phyloP scores from a whole-genome alignment of 305 asterid genomes.

The Fraxinus albicans region DNA sequence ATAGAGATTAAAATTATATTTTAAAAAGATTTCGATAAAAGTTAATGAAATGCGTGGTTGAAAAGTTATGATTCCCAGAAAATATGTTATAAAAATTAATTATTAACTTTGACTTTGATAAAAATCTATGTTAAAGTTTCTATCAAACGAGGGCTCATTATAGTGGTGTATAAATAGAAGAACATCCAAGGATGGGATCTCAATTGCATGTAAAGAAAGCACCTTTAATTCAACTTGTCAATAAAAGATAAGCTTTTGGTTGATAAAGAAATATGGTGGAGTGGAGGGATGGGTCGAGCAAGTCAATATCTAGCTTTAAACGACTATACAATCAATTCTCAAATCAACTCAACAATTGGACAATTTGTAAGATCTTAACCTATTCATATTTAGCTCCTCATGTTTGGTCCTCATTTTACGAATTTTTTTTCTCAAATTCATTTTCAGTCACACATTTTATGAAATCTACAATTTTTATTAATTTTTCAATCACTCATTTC shows the following conservation, averaged over 20 bases:
- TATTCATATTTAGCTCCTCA: not conserved
- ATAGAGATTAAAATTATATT: no score
- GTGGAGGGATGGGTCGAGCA: not conserved
- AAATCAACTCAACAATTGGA: slow-evolving; percentile 8
- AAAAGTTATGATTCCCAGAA: no score
- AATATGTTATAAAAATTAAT: no score
- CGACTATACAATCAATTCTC: not conserved
- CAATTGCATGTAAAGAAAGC: not conserved
- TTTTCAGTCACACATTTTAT: no score
- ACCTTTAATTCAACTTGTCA: not conserved
- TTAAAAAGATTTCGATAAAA: no score
- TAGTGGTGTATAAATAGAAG: not conserved
- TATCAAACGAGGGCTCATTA: not conserved
- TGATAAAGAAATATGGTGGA: not conserved
- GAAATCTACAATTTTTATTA: no score
- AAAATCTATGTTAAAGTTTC: no score
- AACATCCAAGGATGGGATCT: not conserved
- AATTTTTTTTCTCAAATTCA: not conserved
- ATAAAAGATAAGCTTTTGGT: not conserved
- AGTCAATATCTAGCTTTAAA: not conserved
- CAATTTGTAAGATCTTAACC: not conserved
- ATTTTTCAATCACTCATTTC: no score
- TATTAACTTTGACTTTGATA: no score
- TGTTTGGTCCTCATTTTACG: not conserved
- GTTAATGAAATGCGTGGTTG: no score